Evolutionary conservation across 1,284 basidiomycete species (phyloP).

Genomic region (Apiotrichum porosum): DNA sequence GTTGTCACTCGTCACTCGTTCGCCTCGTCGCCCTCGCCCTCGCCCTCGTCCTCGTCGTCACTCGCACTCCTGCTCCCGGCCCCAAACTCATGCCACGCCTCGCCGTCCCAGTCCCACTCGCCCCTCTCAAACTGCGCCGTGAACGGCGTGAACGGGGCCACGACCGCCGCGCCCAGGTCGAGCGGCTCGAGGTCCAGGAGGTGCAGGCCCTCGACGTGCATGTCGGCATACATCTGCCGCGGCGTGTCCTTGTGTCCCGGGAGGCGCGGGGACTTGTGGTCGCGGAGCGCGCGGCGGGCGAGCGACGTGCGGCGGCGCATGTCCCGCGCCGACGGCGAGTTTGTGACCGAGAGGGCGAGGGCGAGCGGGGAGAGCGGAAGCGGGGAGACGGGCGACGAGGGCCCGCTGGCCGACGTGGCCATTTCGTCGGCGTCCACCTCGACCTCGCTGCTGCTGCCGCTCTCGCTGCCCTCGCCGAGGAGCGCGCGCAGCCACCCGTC

Average conservation of each 20-base stretch:
- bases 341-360: background rate
- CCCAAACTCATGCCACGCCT: too few species aligned
- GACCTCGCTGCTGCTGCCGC: background rate
- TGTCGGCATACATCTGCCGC: conserved; percentile 29
- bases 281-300: conserved; percentile 10
- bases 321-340: background rate
- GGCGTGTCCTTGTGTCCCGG: conserved; percentile 22
- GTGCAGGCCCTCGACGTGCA: conserved; percentile 23
- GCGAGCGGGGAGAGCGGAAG: conserved; percentile 2
- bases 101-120: too few species aligned
- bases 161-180: conserved; percentile 18
- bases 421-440: conserved; percentile 12
- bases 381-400: background rate
- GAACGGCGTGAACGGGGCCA: conserved; percentile 22
- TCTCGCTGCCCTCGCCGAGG: background rate
- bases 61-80: too few species aligned
- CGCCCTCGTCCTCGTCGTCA: too few species aligned
- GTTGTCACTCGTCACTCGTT: too few species aligned
- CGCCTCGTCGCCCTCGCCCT: too few species aligned
- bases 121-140: conserved; percentile 20
- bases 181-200: conserved; percentile 21
- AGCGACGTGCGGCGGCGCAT: background rate
- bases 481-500: conserved; percentile 40
- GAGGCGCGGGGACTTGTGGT: conserved; percentile 24
- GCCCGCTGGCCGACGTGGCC: background rate